Conservation (phyloP, 2,329 filamentous ascomycete genomes). For the Verticillium isaacii region DNA sequence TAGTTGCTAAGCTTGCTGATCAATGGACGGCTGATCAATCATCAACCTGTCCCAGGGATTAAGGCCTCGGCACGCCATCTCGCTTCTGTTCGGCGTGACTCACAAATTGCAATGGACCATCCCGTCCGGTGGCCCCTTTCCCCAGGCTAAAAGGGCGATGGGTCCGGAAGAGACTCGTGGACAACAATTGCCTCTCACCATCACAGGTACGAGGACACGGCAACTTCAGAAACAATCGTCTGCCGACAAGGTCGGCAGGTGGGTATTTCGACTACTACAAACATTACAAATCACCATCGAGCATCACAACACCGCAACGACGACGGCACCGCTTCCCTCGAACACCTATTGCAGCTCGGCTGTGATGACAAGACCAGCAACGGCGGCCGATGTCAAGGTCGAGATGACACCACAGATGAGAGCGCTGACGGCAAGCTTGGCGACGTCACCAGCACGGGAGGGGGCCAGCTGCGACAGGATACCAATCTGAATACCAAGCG, state of each 20-base stretch:
- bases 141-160: no score
- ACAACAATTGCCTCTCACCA: no score
- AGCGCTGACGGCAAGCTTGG: slow-evolving; percentile 70
- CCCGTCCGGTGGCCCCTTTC: not conserved
- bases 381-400: slow-evolving; percentile 72
- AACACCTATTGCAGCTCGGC: not conserved
- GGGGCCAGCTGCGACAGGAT: slow-evolving; percentile 80
- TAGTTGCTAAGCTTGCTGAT: not conserved
- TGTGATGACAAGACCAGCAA: slow-evolving; percentile 68
- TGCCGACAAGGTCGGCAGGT: not conserved
- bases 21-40: not conserved
- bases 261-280: not conserved
- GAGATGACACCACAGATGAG: slow-evolving; percentile 73
- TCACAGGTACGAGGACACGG: not conserved
- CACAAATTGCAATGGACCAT: not conserved
- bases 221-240: not conserved
- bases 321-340: not conserved
- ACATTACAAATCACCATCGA: not conserved
- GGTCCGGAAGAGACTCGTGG: no score
- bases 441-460: slow-evolving; percentile 67
- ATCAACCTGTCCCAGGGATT: not conserved
- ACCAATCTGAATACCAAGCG: slow-evolving; percentile 84
- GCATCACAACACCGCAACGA: not conserved
- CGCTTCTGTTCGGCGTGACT: not conserved
- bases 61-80: not conserved